Conservation (phyloP, 305 asterid genomes). For the Caryopteris hybrid region DNA sequence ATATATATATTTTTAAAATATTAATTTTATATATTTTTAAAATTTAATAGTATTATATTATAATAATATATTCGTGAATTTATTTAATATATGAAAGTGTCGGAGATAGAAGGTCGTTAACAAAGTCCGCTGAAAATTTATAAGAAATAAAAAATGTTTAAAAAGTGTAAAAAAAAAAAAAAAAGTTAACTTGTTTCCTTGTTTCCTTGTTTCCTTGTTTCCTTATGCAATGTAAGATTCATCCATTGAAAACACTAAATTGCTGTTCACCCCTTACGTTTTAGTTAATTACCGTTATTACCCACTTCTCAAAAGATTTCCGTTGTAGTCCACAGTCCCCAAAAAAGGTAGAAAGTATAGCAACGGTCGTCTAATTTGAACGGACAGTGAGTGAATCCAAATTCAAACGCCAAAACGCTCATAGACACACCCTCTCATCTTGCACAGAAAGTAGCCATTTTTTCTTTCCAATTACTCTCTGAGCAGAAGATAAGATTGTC, state of each 20-base stretch:
- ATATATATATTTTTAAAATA: no score
- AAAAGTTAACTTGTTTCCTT: no score
- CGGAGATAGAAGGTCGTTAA: no score
- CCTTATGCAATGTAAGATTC: no score
- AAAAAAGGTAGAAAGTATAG: background rate
- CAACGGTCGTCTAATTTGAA: slow-evolving; percentile 37
- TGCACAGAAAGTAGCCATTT: slow-evolving; percentile 13
- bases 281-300: background rate
- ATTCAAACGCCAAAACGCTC: slow-evolving; percentile 24
- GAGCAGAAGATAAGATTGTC: background rate
- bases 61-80: no score
- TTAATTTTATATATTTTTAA: no score
- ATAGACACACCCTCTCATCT: background rate
- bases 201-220: no score
- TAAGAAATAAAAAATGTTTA: no score
- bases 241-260: background rate
- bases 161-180: no score
- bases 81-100: no score
- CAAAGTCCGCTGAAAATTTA: no score
- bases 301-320: background rate
- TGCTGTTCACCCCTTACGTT: slow-evolving; percentile 2
- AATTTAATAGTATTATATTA: no score
- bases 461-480: background rate
- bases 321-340: background rate
- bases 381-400: slow-evolving; percentile 2